Base-by-base conservation (phyloP, 495 filamentous ascomycete species). In the Lepraria neglecta region DNA sequence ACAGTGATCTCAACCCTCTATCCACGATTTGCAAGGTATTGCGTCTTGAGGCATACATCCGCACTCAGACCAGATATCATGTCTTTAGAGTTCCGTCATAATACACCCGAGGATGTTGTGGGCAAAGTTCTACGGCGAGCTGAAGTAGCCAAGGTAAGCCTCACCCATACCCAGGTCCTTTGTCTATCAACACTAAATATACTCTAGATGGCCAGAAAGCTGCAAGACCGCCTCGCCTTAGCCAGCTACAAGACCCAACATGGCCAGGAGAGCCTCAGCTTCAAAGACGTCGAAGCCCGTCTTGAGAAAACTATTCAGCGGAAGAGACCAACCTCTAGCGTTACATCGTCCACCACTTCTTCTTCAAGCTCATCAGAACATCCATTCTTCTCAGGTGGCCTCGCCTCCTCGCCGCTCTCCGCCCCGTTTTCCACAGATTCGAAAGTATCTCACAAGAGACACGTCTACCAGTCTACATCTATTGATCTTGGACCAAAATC, bases 211-310 rank as follows among this genome's bases (percentile, higher is more conserved):
- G 94, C 91, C 59, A 78, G 92, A 73, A 87, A 85, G 68, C 78
- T 99, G 40, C 90, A 96, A 73, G 88, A 95, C 76, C 90, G 92
- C 48, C 81, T 99, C 40, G 92, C 95, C 65, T 82, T 97, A 56
- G 94, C 94, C 71, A 92, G 89, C 76, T 91, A 96, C 82, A 99
- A 97, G 76, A 89, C 92, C 57, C 89, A 92, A 73, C 85, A 96
- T 74, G 92, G 92, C 64, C 87, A 86, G 81, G 84, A 91, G 71
- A 82, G 89, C 72, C 80, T 91, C 58, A 83, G 85, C 44, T 80
- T 92, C 56, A 87, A 87, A 66, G 82, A 72, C 27, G 87, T 92
- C 70, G 89, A 89, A 72, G 83, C 84, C 63, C 85, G 79, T 66
- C 70, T 91, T 61, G 89, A 95, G 66, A 80, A 86, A 64, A 83